Evolutionary conservation across 2,329 filamentous ascomycete species (phyloP).

Genomic region (Penicillium concentricum): DNA sequence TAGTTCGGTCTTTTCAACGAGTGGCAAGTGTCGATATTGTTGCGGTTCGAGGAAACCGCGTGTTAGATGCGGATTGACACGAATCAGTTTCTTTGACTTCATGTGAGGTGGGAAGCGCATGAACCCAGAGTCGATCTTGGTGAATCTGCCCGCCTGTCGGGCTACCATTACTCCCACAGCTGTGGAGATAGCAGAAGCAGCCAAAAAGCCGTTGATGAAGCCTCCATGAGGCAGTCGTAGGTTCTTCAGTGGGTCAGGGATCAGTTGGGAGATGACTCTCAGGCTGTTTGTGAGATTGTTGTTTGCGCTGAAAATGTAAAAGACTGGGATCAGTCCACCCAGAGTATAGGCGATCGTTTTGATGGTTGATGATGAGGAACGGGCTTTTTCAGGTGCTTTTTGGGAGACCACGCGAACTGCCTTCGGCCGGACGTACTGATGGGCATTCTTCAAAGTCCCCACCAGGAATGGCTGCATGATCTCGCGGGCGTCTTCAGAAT

Average conservation of each 20-base stretch:
- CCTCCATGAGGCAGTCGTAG: slow-evolving; percentile 12
- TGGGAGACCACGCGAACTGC: slow-evolving; percentile 22
- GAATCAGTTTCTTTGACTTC: slow-evolving; percentile 40
- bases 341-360: slow-evolving; percentile 14
- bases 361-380: slow-evolving; percentile 25
- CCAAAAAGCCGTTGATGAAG: slow-evolving; percentile 14
- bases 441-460: slow-evolving; percentile 33
- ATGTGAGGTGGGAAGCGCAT: slow-evolving; percentile 36
- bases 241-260: slow-evolving; percentile 3
- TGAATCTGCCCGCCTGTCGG: slow-evolving; percentile 9
- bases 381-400: slow-evolving; percentile 4
- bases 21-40: slow-evolving; percentile 48
- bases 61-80: slow-evolving; percentile 40
- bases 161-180: slow-evolving; percentile 10
- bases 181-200: slow-evolving; percentile 13
- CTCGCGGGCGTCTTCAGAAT: slow-evolving; percentile 48
- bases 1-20: slow-evolving; percentile 31
- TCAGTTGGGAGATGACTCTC: slow-evolving; percentile 1
- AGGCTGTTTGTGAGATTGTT: slow-evolving; percentile 1
- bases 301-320: background rate
- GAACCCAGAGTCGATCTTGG: slow-evolving; percentile 22
- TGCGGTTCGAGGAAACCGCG: slow-evolving; percentile 52
- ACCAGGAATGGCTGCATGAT: slow-evolving; percentile 40
- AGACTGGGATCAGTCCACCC: slow-evolving; percentile 2
- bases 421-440: slow-evolving; percentile 16